Evolutionary conservation across 306 rosid species (phyloP), one percentile per base, ranked within the genome.

Genomic region (Vigna reflexopilosa): DNA sequence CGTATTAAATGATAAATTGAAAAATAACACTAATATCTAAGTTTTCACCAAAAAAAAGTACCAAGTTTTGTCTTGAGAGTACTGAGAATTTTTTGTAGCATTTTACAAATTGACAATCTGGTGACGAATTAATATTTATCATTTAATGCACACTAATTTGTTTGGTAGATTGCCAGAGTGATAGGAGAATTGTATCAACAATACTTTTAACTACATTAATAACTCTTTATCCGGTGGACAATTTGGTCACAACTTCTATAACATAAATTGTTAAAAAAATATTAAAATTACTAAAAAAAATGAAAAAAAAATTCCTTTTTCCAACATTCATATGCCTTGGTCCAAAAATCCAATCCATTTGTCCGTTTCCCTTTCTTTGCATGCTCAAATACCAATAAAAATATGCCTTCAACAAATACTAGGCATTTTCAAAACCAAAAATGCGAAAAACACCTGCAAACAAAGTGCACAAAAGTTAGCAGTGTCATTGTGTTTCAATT

Each of bases 391-490:
- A 24, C 34, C 7, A 28, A 14, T 67, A 66, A 55, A 14, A 56
- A 22, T 45, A 20, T 11, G 5, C 67, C 13, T 67, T 45, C 7
- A 14, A 50, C 17, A 48, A 28, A 63, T 14, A 2, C 69, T 84
- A 93, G 81, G 93, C 85, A 74, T 83, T 90, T 75, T 91, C 93
- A 76, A 94, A 91, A 69, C 97, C 98, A 71, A 94, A 94, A 78
- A 94, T 88, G 67, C 96, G 90, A 40, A 90, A 94, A 80, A 91
- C 91, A 77, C 98, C 98, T 94, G 97, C 86, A 78, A 83, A 32
- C 45, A 78, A 81, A 85, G 84, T 55, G 58, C 81, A 42, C 26
- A 71, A 0, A 65, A 40, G 76, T 78, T 78, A 74, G 56, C 71
- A 24, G 28, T 65, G 42, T 36, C 9, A 24, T 59, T 48, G 49